Evolutionary conservation across 495 filamentous ascomycete species (phyloP), one percentile per base, ranked within the genome.

Genomic region (Penicillium simplicissimum): DNA sequence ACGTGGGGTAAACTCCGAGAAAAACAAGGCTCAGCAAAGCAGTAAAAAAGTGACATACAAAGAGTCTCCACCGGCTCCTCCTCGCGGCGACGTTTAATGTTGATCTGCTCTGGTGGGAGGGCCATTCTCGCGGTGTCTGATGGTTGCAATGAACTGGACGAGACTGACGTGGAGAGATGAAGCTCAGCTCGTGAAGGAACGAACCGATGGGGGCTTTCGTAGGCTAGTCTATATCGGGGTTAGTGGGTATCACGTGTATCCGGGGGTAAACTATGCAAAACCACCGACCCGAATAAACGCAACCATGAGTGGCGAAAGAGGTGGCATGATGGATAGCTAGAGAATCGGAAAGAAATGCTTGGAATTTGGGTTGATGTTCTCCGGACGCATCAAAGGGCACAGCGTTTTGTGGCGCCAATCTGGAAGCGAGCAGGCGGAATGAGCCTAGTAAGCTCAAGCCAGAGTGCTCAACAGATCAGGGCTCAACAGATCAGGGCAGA

Each of bases 41-140:
- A 49, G 42, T 14, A 40, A 23, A 49, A 49, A 25, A 36, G n/a
- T 57, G 38, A 69, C 81, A 62, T 80, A 85, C 82, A 85, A 58
- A 85, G 70, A 34, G 79, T 78, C 47, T 85, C 82, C 13, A 84
- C 77, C 7, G 83, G 82, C 23, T 84, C 83, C 60, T 85, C 83
- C 45, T 82, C 81, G 21, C 80, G 79, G n/a, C 80, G 80, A 19
- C 83, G 76, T 67, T 85, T 85, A 67, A 85, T 81, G 9, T 77
- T 80, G 45, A 85, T 82, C 21, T 81, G 80, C 59, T 84, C 82
- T 34, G 81, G 82, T 36, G 81, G 81, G 38, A 81, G 66, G 21
- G 76, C 49, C 82, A 84, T 76, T 19, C 13, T 64, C 48, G 14
- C 36, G 8, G 8, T 31, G 13, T 34, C 33, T 53, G 45, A 43